Evolutionary conservation across 495 filamentous ascomycete genomes (phyloP).

Genomic region (Hypoxylon lenormandii): DNA sequence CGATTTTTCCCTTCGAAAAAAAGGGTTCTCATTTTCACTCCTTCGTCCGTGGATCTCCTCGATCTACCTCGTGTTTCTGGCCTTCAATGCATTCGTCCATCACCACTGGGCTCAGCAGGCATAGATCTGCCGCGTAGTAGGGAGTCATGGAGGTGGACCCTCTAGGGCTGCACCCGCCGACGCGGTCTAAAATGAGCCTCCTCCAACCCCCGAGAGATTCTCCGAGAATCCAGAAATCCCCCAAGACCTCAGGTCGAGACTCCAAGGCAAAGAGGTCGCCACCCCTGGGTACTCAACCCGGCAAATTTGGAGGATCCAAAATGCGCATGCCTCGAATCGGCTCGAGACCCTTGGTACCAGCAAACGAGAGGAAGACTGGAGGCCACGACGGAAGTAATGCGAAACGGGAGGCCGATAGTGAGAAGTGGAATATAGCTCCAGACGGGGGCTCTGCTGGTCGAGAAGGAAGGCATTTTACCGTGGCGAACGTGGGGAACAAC

Average conservation of each 20-base stretch:
- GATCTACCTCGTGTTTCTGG: slow-evolving; percentile 18
- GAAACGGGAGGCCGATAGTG: slow-evolving; percentile 51
- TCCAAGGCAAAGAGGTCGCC: slow-evolving; percentile 43
- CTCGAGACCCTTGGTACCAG: slow-evolving; percentile 58
- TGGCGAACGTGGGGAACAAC: slow-evolving; percentile 93
- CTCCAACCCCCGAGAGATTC: slow-evolving; percentile 35
- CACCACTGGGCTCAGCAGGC: slow-evolving; percentile 40
- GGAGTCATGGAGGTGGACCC: slow-evolving; percentile 49
- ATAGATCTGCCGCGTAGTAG: slow-evolving; percentile 50
- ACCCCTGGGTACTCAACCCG: slow-evolving; percentile 15
- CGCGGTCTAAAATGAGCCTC: slow-evolving; percentile 43
- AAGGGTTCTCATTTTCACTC: slow-evolving; percentile 6
- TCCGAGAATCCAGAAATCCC: slow-evolving; percentile 34
- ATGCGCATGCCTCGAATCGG: slow-evolving; percentile 47
- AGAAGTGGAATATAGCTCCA: slow-evolving; percentile 62
- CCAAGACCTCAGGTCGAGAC: slow-evolving; percentile 30
- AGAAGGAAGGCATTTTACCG: slow-evolving; percentile 84
- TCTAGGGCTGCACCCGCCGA: slow-evolving; percentile 37
- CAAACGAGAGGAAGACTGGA: slow-evolving; percentile 56
- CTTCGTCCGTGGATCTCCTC: slow-evolving; percentile 23
- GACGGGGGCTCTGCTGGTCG: slow-evolving; percentile 65
- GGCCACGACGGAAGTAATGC: slow-evolving; percentile 53
- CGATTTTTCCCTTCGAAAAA: not conserved
- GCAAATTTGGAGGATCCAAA: slow-evolving; percentile 47
- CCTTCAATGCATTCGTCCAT: slow-evolving; percentile 49